Percentiles rank a stretch among this genome's conserved stretches.
Conservation (phyloP, 2,329 filamentous ascomycete genomes). For the Microascus cirrosus region DNA sequence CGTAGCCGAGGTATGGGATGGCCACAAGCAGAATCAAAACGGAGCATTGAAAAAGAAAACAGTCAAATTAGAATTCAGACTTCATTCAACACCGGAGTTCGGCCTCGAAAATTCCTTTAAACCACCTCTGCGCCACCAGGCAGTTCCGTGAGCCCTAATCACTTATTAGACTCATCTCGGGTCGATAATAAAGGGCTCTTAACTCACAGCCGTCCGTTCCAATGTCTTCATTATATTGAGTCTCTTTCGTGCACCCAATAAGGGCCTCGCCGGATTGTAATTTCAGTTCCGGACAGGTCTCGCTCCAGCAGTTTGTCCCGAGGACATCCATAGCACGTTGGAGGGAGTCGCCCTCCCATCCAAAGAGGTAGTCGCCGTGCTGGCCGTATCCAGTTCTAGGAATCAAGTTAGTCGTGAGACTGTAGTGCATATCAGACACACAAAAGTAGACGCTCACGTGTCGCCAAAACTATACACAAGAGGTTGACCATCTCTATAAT, state of each 20-base stretch:
- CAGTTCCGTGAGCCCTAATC: background rate
- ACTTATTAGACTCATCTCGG: background rate
- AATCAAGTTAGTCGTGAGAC: background rate
- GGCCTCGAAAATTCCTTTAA: too few species aligned
- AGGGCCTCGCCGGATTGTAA: background rate
- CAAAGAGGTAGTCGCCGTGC: slow-evolving; percentile 21
- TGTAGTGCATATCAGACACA: background rate
- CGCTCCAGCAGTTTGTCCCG: slow-evolving; percentile 1
- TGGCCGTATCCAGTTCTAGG: slow-evolving; percentile 20
- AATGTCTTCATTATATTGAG: background rate
- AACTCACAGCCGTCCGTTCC: background rate
- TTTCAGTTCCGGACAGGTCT: background rate
- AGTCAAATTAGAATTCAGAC: too few species aligned
- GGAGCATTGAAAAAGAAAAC: too few species aligned
- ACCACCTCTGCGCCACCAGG: background rate
- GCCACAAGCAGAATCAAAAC: too few species aligned
- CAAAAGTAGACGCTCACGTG: too few species aligned
- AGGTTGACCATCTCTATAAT: too few species aligned
- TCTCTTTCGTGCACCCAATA: background rate
- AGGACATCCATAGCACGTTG: slow-evolving; percentile 14
- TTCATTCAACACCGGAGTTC: too few species aligned
- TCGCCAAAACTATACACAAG: too few species aligned
- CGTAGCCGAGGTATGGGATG: too few species aligned
- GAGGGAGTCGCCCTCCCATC: slow-evolving; percentile 25
- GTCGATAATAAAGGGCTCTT: background rate